A percentile compares a stretch with the other conserved stretches of the same genome.
Evolutionary conservation across 179 eudicot species (phyloP).

Genomic region (Patellifolia procumbens): DNA sequence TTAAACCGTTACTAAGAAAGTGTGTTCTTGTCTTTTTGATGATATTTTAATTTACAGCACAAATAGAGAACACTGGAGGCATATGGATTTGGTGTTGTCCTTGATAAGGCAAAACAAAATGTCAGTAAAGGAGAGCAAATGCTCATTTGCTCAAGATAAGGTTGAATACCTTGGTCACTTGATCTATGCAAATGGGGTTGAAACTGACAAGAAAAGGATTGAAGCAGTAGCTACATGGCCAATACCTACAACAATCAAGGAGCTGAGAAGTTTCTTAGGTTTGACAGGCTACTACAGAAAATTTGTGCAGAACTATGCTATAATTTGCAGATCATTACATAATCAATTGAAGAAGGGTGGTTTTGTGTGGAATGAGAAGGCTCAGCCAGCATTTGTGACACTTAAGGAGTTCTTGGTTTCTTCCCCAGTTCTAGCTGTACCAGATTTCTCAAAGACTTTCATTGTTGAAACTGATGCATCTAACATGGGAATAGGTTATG

Average conservation of each 20-base stretch:
- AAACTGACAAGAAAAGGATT: neutral
- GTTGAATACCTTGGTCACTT: constrained; percentile 12
- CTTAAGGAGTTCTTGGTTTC: neutral
- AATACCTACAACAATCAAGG: neutral
- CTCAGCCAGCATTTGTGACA: neutral
- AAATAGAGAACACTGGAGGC: neutral
- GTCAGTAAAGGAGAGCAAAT: neutral
- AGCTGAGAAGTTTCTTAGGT: neutral
- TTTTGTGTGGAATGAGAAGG: neutral
- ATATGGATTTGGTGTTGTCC: neutral
- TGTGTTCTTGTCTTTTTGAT: constrained; percentile 6
- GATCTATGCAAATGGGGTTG: neutral
- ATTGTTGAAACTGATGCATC: constrained; percentile 9
- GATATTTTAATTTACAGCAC: constrained; percentile 6
- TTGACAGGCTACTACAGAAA: too few relatives aligned
- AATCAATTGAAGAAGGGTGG: too few relatives aligned
- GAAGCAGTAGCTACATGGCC: neutral
- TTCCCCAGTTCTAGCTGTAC: constrained; percentile 10
- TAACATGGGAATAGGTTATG: neutral
- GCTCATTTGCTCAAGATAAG: neutral
- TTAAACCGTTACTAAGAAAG: too few relatives aligned
- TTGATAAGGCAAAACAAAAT: neutral
- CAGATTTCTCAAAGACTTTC: neutral
- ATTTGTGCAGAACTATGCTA: too few relatives aligned
- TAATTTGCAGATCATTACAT: too few relatives aligned